Conservation (phyloP, 352 stramenopile genomes). For the Bremia lactucae region DNA sequence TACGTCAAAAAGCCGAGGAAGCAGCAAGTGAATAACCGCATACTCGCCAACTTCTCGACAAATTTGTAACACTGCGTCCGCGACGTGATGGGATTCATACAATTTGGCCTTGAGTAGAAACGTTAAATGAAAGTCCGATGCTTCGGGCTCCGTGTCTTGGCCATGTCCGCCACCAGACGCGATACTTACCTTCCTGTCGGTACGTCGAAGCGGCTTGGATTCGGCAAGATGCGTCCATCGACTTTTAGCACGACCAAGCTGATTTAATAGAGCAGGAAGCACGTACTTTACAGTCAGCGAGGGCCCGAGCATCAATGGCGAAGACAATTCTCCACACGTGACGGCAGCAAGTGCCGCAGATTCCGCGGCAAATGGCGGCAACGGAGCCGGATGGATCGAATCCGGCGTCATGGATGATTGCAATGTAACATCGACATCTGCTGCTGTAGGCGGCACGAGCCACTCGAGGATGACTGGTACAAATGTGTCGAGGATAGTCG, state of each 20-base stretch:
- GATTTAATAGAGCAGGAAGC: constrained; percentile 37
- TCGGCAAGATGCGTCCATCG: constrained; percentile 50
- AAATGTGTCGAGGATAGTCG: constrained; percentile 37
- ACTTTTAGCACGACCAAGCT: constrained; percentile 39
- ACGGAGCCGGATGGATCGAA: constrained; percentile 3
- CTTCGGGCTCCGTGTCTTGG: constrained; percentile 14
- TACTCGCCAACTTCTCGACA: constrained; percentile 49
- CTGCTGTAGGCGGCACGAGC: constrained; percentile 24
- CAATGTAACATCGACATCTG: constrained; percentile 4
- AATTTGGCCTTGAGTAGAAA: constrained; percentile 47
- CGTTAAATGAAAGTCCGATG: constrained; percentile 46
- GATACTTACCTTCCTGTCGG: constrained; percentile 21
- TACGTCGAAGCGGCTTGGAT: constrained; percentile 24
- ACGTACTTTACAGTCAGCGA: constrained; percentile 53
- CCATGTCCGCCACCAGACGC: constrained; percentile 4
- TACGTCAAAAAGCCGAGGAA: constrained; percentile 52
- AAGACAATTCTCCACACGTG: constrained; percentile 40
- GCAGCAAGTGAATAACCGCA: constrained; percentile 29
- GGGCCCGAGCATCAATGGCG: constrained; percentile 37
- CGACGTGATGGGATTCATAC: constrained; percentile 58
- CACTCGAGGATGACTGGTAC: constrained; percentile 61
- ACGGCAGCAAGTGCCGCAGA: constrained; percentile 32
- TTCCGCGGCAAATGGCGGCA: constrained; percentile 34
- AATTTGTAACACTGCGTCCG: constrained; percentile 49
- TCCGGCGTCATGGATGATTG: constrained; percentile 11